These are phyloP conservation scores for Pseudocercospora eumusae DNA, from an alignment of 2,329 filamentous ascomycete species.

Conservation along the genomic window DNA sequence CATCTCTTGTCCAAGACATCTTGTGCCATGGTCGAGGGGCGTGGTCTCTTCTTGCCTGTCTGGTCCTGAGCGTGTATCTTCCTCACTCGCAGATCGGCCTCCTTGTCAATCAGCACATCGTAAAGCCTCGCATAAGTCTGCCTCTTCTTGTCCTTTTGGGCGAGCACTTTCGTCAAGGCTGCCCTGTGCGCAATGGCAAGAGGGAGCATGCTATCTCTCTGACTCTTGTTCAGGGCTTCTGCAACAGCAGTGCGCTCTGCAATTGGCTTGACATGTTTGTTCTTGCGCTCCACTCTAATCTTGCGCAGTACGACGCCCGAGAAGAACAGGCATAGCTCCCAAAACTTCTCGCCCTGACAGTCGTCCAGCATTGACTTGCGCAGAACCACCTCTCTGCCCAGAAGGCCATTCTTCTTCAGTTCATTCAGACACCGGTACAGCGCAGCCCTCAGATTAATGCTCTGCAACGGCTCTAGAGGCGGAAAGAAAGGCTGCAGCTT, in stretches of 20 bases:
- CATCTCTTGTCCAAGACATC: constrained; percentile 70
- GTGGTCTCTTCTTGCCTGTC: constrained; percentile 27
- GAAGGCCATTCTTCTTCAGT: constrained; percentile 80
- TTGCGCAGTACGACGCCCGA: constrained; percentile 81
- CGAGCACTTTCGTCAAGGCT: constrained; percentile 62
- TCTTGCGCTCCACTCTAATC: constrained; percentile 51
- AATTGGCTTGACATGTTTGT: constrained; percentile 44
- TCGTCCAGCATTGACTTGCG: constrained; percentile 97
- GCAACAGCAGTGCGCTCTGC: constrained; percentile 54
- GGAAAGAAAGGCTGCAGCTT: constrained; percentile 91
- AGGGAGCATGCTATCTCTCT: constrained; percentile 55
- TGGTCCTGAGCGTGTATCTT: constrained; percentile 41
- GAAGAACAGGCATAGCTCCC: constrained; percentile 80
- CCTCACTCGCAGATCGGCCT: constrained; percentile 56
- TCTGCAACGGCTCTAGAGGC: constrained; percentile 84
- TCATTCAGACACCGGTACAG: constrained; percentile 79
- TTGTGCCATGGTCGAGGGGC: constrained; percentile 47
- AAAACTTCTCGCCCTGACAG: constrained; percentile 86
- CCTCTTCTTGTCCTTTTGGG: constrained; percentile 61
- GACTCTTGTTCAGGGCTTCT: constrained; percentile 34
- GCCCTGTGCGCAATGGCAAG: constrained; percentile 73
- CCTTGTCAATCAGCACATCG: constrained; percentile 47
- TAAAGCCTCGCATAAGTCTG: constrained; percentile 65
- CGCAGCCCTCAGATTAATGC: constrained; percentile 82
- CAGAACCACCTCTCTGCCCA: constrained; percentile 77